Evolutionary conservation across 805 yeast species (phyloP), one percentile per base, ranked within the genome.

Genomic region (Ogataea degrootiae): DNA sequence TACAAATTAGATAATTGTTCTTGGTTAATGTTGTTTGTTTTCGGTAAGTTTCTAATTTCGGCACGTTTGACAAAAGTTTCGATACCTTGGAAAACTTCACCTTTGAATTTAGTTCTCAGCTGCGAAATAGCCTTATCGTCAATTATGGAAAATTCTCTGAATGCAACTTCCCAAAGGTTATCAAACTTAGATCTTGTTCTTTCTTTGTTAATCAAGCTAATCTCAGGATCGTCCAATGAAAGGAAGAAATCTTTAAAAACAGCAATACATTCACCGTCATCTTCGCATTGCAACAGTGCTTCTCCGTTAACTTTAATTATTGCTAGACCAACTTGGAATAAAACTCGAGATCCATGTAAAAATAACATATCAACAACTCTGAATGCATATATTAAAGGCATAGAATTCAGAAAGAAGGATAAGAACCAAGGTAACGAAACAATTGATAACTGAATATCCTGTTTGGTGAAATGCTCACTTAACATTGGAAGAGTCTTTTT

Each of bases 401-500:
- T 90, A 0, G 96, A 83, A 56, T 87, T 91, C 55, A 92, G 77
- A 65, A 87, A 94, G 37, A 94, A 69, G 0, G 97, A 88, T 45
- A 94, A 70, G 62, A 94, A 94, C 99, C 99, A 94, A 2, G 99
- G 98, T 39, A 94, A 70, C 0, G 97, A 88, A 1, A 92, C 92
- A 16, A 94, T 95, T 0, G 96, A 87, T 15, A 95, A 72, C 60
- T 95, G 98, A 44, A 94, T 92, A 59, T 94, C 98, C 54, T 84
- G 68, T 43, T 77, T 75, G 4, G 72, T 72, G 40, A 94, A 80
- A 65, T 94, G 97, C 11, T 79, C 86, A 85, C 96, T 87, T 43
- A 94, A 63, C 17, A 87, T 62, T 1, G 99, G 99, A 85, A 94
- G 81, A 0, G 94, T 88, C 46, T 85, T 87, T 61, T 85, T 87